Evolutionary conservation across 768 basidiomycete species (phyloP).

Genomic region (Boletus subcaerulescens): DNA sequence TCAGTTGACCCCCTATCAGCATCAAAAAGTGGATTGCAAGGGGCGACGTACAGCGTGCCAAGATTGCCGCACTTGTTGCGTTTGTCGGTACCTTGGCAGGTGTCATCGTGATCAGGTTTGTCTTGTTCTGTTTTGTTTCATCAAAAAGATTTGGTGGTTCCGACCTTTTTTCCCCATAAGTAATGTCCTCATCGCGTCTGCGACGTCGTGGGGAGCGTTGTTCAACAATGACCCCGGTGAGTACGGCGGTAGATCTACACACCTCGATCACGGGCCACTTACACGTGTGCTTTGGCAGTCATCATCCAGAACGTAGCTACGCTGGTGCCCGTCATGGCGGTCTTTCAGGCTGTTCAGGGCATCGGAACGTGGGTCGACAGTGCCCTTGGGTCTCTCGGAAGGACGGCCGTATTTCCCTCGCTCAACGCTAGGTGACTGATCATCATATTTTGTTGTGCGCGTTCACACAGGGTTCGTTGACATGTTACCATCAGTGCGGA

Average conservation of each 20-base stretch:
- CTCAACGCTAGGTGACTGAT: slow-evolving; percentile 23
- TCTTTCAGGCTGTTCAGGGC: slow-evolving; percentile 23
- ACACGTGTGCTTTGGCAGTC: slow-evolving; percentile 30
- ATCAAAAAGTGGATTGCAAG: slow-evolving; percentile 21
- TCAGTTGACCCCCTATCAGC: slow-evolving; percentile 5
- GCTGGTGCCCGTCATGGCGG: slow-evolving; percentile 45
- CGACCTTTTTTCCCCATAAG: slow-evolving; percentile 22
- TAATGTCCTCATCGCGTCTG: slow-evolving; percentile 41
- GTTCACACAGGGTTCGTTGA: neutral
- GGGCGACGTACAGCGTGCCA: slow-evolving; percentile 17
- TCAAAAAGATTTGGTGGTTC: no score
- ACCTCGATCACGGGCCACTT: neutral
- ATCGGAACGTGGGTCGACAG: slow-evolving; percentile 20
- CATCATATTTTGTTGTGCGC: neutral
- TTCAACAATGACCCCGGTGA: slow-evolving; percentile 55
- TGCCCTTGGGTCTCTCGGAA: slow-evolving; percentile 20
- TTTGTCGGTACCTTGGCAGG: slow-evolving; percentile 16
- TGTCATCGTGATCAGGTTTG: slow-evolving; percentile 10
- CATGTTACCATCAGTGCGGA: slow-evolving; percentile 13
- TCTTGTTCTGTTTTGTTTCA: neutral
- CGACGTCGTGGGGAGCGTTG: slow-evolving; percentile 50
- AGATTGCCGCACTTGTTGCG: slow-evolving; percentile 17
- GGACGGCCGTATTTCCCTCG: slow-evolving; percentile 20
- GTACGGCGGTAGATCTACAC: slow-evolving; percentile 2
- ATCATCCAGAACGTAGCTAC: slow-evolving; percentile 42